Percentiles rank a stretch among this genome's conserved stretches.
These are phyloP conservation scores for Vitis rupestris DNA, from an alignment of 164 flowering plant genomes.

Conservation along the genomic window DNA sequence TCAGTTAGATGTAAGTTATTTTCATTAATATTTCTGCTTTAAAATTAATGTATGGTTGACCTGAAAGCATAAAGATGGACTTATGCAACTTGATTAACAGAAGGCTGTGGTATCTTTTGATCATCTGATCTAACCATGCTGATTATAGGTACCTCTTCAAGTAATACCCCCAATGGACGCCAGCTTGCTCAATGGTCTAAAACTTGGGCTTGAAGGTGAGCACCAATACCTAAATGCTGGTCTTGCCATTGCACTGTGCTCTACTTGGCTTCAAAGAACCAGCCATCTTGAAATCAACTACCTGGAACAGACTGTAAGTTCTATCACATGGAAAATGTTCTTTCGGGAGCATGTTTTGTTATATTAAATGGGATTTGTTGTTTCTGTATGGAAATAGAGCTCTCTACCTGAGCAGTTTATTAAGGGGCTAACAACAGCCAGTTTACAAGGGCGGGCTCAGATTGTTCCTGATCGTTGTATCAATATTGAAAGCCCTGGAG, in stretches of 20 bases:
- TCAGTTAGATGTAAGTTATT: conserved; percentile 60
- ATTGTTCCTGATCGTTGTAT: conserved; percentile 57
- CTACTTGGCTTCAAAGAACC: conserved; percentile 76
- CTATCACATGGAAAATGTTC: not conserved
- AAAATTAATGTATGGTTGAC: too few relatives aligned
- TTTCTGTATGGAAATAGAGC: conserved; percentile 36
- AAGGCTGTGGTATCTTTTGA: not conserved
- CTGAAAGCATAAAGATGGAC: too few relatives aligned
- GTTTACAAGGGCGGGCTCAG: conserved; percentile 90
- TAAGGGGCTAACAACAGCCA: conserved; percentile 72
- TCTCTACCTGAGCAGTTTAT: conserved; percentile 77
- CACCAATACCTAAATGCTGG: conserved; percentile 90
- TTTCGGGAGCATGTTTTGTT: not conserved
- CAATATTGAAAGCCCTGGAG: conserved; percentile 41
- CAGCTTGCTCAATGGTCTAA: conserved; percentile 58
- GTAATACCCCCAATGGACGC: conserved; percentile 69
- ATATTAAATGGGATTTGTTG: not conserved
- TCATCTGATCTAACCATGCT: conserved; percentile 11
- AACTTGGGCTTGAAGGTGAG: conserved; percentile 89
- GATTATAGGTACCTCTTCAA: conserved; percentile 69
- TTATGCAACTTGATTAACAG: not conserved
- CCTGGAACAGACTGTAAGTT: conserved; percentile 61
- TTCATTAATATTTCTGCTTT: not conserved
- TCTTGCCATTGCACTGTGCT: conserved; percentile 78
- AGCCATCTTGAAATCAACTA: conserved; percentile 53